Evolutionary conservation across 2,329 filamentous ascomycete genomes (phyloP).

Genomic region (Xylaria sp.): DNA sequence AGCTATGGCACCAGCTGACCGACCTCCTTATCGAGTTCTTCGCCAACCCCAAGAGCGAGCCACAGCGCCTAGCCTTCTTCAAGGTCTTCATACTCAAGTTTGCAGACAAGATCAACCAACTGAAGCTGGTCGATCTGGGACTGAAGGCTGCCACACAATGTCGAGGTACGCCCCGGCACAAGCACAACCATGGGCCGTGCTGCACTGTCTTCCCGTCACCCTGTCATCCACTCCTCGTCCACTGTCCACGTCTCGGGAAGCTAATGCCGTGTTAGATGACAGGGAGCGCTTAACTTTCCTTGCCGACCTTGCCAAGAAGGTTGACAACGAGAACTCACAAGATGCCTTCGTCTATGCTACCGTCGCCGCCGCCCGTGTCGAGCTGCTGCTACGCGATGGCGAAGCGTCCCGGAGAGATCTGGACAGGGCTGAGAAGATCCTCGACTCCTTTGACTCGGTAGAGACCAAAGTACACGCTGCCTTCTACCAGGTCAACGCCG

Average conservation of each 20-base stretch:
- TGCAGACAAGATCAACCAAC: constrained; percentile 97
- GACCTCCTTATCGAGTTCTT: constrained; percentile 90
- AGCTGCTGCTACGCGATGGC: constrained; percentile 81
- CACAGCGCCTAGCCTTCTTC: constrained; percentile 89
- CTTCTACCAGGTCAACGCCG: constrained; percentile 95
- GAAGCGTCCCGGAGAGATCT: constrained; percentile 88
- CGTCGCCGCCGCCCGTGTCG: constrained; percentile 87
- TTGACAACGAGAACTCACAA: constrained; percentile 91
- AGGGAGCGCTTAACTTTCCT: constrained; percentile 88
- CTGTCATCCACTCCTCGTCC: background rate
- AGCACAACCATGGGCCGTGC: background rate
- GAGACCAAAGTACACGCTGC: constrained; percentile 95
- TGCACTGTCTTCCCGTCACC: too few relatives aligned
- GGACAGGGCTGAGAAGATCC: constrained; percentile 84
- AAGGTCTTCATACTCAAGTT: constrained; percentile 96
- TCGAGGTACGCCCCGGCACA: constrained; percentile 65
- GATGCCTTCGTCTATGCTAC: constrained; percentile 96
- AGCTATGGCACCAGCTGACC: constrained; percentile 99
- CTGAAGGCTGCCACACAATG: constrained; percentile 88
- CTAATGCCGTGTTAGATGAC: constrained; percentile 71
- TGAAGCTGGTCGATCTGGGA: constrained; percentile 93
- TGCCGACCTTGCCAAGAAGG: constrained; percentile 83
- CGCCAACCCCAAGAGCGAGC: constrained; percentile 79
- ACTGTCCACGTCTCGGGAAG: background rate
- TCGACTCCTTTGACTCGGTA: constrained; percentile 93